Evolutionary conservation across 352 stramenopile species (phyloP), one percentile per base, ranked within the genome.

Genomic region (Globisporangium cylindrosporum): DNA sequence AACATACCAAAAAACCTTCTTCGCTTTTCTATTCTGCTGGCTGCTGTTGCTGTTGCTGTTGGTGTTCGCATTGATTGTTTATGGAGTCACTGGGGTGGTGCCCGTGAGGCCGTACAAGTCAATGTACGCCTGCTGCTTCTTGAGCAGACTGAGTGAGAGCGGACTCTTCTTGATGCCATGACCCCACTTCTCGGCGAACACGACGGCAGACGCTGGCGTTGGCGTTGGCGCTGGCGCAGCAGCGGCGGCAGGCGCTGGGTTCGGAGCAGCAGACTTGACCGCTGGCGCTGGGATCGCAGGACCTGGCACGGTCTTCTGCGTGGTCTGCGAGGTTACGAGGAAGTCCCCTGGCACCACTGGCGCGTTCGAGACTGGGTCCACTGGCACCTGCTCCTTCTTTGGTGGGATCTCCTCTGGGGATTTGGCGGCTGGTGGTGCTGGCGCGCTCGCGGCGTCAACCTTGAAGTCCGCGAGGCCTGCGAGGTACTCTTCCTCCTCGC

Each of bases 61-160:
- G 73, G 81, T 87, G 61, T 81, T 46, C 38, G 38, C 38, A 46
- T 46, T 20, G 38, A 20, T 46, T 76, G 59, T 76, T 63, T 24
- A 51, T 6, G 53, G 53, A 38, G 60, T 60, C 25, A 74, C 72
- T 51, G 88, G 88, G n/a, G 81, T 91, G 66, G 87, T 94, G 63
- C 88, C 88, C 18, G 88, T 94, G 67, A 90, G 73, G 36, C 88
- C 88, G 70, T 93, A 95, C 63, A 91, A 68, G 22, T 86, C 84
- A 68, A 95, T 73, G 73, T 95, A 95, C 63, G 76, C 80, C 69
- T 95, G 88, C 73, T 95, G 88, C 73, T 92, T 93, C 81, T 92
- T 91, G 36, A 80, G 67, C 62, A 95, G 75, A 72, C 86, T 94
- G 72, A 82, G 80, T 56, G 85, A 92, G 62, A 94, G 79, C 27